A percentile compares a stretch with the other conserved stretches of the same genome.
phyloP scores from a whole-genome alignment of 202 grass and related monocot genomes.

The Musa balbisiana region DNA sequence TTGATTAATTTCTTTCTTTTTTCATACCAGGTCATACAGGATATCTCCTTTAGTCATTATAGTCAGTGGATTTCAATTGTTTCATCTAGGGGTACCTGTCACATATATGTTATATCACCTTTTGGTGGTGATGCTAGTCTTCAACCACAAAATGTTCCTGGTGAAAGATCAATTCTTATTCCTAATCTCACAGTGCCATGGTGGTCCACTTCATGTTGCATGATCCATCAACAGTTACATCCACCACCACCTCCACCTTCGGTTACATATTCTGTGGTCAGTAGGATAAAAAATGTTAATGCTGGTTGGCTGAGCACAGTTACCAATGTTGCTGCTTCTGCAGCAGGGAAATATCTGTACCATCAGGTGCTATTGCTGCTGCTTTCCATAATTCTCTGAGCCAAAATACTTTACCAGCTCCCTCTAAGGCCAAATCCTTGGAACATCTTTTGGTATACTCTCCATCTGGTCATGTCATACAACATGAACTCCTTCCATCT shows the following conservation, averaged over 20 bases:
- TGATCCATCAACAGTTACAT: slow-evolving; percentile 78
- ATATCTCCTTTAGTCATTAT: slow-evolving; percentile 89
- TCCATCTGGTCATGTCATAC: slow-evolving; percentile 94
- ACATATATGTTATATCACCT: slow-evolving; percentile 82
- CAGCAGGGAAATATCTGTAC: slow-evolving; percentile 70
- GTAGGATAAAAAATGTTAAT: slow-evolving; percentile 90
- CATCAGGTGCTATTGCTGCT: slow-evolving; percentile 74
- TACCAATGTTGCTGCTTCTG: slow-evolving; percentile 84
- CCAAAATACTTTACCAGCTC: slow-evolving; percentile 38
- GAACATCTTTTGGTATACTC: slow-evolving; percentile 96
- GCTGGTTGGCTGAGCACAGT: slow-evolving; percentile 98
- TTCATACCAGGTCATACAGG: slow-evolving; percentile 89
- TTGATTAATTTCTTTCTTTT: slow-evolving; percentile 26
- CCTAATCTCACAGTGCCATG: slow-evolving; percentile 75
- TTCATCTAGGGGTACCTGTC: slow-evolving; percentile 76
- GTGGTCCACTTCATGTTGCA: slow-evolving; percentile 89
- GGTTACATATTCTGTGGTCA: slow-evolving; percentile 68
- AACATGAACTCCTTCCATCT: slow-evolving; percentile 82
- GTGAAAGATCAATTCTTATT: slow-evolving; percentile 65
- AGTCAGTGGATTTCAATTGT: slow-evolving; percentile 99
- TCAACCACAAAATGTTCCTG: slow-evolving; percentile 58
- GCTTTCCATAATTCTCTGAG: slow-evolving; percentile 86
- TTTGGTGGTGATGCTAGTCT: slow-evolving; percentile 90
- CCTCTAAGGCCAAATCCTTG: slow-evolving; percentile 62
- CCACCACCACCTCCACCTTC: slow-evolving; percentile 45